Evolutionary conservation across 2,329 filamentous ascomycete genomes (phyloP).

Genomic region (Biscogniauxia sp.): DNA sequence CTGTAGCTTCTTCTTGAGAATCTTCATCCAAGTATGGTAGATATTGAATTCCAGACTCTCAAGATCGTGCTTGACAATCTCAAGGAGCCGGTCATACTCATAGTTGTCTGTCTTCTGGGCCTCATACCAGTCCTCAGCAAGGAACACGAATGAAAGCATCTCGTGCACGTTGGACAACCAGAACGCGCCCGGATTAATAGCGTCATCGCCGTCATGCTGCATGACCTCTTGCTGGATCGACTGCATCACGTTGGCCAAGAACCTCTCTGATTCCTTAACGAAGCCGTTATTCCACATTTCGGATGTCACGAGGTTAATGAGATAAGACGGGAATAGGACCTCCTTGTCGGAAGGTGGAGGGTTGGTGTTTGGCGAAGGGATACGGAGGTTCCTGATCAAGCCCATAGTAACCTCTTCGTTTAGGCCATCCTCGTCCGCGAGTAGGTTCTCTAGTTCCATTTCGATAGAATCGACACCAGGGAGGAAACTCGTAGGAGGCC

Average conservation of each 20-base stretch:
- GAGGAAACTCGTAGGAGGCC: conserved; percentile 74
- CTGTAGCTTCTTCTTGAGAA: conserved; percentile 96
- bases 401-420: conserved; percentile 98
- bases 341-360: conserved; percentile 97
- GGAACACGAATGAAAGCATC: conserved; percentile 99
- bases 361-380: conserved; percentile 80
- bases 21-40: conserved; percentile 99
- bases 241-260: conserved; percentile 99
- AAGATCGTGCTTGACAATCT: conserved; percentile 98
- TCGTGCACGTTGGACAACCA: conserved; percentile 99
- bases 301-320: conserved; percentile 97
- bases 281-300: conserved; percentile 99
- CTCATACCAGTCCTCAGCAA: conserved; percentile 99
- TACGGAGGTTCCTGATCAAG: conserved; percentile 93
- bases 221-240: conserved; percentile 99
- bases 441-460: conserved; percentile 86
- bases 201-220: conserved; percentile 96
- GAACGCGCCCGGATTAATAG: conserved; percentile 95
- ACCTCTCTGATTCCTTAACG: conserved; percentile 98
- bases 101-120: conserved; percentile 99
- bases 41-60: conserved; percentile 99
- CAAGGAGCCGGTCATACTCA: conserved; percentile 93
- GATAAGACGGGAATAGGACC: conserved; percentile 95
- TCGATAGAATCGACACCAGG: conserved; percentile 88
- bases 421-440: conserved; percentile 91